Base-by-base conservation (phyloP, 805 yeast genomes). In the Ogataea nonfermentans region DNA sequence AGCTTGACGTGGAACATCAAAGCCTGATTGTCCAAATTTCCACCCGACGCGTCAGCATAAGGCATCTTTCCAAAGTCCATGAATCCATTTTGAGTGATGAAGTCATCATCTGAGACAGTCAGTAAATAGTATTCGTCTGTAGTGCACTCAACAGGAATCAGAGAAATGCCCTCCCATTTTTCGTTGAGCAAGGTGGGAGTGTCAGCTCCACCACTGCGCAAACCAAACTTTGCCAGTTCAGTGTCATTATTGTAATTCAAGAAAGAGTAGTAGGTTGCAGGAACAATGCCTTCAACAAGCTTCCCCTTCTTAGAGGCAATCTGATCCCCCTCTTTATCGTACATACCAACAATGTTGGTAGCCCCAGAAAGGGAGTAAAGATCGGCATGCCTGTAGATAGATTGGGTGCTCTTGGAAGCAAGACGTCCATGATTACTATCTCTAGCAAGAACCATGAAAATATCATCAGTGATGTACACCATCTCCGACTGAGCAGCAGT, bases 401-500 rank as follows among this genome's bases (percentile, higher is more conserved):
- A 48, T 29, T 38, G 37, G 6, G 63, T 56, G 25, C 48, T 44
- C 22, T 46, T 41, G 26, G 47, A 50, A 5, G 34, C 40, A 20
- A 49, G 52, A 34, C 55, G 44, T 29, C 64, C 65, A 24, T 41
- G 51, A 16, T 41, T 40, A 15, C 57, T 48, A 39, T 61, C 65
- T 43, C 64, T 52, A 28, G 63, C 59, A 29, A 61, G 52, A 31
- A 57, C 57, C 35, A 60, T 14, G 19, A 61, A 47, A 4, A 54
- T 24, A 12, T 59, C 58, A 29, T 59, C 65, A 13, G 51, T 40
- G 12, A 61, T 36, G 41, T 48, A 50, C 11, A 53, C 46, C 31
- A 61, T 31, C 46, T 61, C 65, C 5, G 63, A 57, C 40, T 59
- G 64, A 12, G 63, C 55, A 11, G 63, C 63, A 28, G 58, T 49